phyloP scores from a whole-genome alignment of 2,329 filamentous ascomycete genomes.

The Cytospora piceae region DNA sequence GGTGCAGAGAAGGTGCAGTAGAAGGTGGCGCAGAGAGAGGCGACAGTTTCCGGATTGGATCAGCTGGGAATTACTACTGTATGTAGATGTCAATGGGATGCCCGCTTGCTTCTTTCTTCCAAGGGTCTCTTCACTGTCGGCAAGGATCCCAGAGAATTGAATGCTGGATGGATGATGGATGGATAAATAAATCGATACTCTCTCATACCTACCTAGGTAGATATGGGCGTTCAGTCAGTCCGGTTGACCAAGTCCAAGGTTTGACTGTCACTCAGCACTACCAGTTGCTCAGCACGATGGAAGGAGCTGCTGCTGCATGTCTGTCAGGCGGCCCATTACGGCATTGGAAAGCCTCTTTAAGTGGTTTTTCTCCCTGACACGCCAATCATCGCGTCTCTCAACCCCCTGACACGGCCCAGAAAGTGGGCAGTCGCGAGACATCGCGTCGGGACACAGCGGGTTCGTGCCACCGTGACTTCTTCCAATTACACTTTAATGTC shows the following conservation, averaged over 20 bases:
- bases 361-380: not conserved
- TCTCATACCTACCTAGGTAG: too few species aligned
- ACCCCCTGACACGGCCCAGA: not conserved
- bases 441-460: slow-evolving; percentile 17
- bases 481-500: not conserved
- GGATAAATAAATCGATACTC: not conserved
- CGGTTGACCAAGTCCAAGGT: too few species aligned
- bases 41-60: too few species aligned
- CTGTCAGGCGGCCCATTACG: not conserved
- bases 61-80: too few species aligned
- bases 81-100: too few species aligned
- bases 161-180: not conserved
- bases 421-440: slow-evolving; percentile 15
- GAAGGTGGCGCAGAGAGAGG: not conserved
- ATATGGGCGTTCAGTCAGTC: too few species aligned
- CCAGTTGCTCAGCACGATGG: not conserved
- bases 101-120: not conserved
- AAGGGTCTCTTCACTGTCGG: too few species aligned
- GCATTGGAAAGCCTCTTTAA: slow-evolving; percentile 16
- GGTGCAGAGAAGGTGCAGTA: not conserved
- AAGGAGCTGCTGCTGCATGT: slow-evolving; percentile 7
- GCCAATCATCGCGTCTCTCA: slow-evolving; percentile 27
- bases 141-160: too few species aligned
- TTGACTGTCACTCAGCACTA: not conserved
- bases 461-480: slow-evolving; percentile 13